Base-by-base conservation (phyloP, 1,139 yeast genomes). In the Yamadazyma oceani region DNA sequence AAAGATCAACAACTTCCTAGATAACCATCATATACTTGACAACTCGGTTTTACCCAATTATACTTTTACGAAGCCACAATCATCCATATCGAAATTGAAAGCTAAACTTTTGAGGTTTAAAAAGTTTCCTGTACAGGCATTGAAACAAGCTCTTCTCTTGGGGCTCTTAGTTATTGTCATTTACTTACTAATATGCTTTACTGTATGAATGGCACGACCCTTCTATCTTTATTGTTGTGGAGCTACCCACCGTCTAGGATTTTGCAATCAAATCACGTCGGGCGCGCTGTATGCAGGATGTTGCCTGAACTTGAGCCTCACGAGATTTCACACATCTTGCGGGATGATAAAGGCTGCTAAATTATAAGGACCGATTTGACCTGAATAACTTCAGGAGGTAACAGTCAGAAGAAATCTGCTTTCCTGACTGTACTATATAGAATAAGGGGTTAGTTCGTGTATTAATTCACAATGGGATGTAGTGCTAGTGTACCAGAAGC, bases 401-500 rank as follows among this genome's bases (percentile, higher is more conserved):
- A 19, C 21, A 19, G n/a, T n/a, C n/a, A n/a, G n/a, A n/a, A n/a
- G n/a, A n/a, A n/a, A n/a, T n/a, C n/a, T n/a, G n/a, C n/a, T n/a
- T n/a, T n/a, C n/a, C n/a, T n/a, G n/a, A n/a, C n/a, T n/a, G n/a
- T n/a, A n/a, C n/a, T n/a, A n/a, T n/a, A n/a, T n/a, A n/a, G n/a
- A n/a, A n/a, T n/a, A n/a, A n/a, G n/a, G n/a, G n/a, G n/a, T n/a
- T n/a, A n/a, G n/a, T n/a, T n/a, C n/a, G n/a, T n/a, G n/a, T n/a
- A n/a, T n/a, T n/a, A n/a, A 6, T 12, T 24, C 5, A 27, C 17
- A 2, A 82, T 83, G 90, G 90, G 90, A 26, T 85, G 94, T 55
- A 58, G 73, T 12, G 74, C 80, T 19, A 84, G 92, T 58, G 66
- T 74, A 6, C 73, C 72, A 22, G 60, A 52, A n/a, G 50, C 50